Evolutionary conservation across 2,329 filamentous ascomycete species (phyloP).

Genomic region (Intubia oerlemansii): DNA sequence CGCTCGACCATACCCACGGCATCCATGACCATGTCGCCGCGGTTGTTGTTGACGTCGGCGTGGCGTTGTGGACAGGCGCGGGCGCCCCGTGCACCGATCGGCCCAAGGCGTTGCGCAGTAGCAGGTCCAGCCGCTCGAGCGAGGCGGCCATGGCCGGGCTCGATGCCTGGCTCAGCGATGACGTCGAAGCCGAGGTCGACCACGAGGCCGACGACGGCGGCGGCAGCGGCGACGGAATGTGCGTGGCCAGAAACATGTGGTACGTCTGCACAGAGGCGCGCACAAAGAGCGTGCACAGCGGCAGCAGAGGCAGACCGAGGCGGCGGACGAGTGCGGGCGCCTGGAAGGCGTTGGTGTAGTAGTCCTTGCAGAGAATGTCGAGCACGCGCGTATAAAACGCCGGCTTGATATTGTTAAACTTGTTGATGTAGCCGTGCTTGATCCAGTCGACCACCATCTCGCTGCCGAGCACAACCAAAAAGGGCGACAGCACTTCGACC

Average conservation of each 20-base stretch:
- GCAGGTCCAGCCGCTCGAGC: conserved; percentile 55
- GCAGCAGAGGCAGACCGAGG: conserved; percentile 77
- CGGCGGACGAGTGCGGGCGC: conserved; percentile 79
- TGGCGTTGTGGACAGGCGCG: too few species aligned
- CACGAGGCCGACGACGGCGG: conserved; percentile 45
- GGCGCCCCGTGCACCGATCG: too few species aligned
- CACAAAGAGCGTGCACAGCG: conserved; percentile 86
- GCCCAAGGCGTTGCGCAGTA: conserved; percentile 59
- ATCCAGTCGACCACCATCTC: conserved; percentile 95
- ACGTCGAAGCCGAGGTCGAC: too few species aligned
- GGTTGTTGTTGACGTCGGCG: conserved; percentile 16
- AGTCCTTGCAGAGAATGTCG: conserved; percentile 90
- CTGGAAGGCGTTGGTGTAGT: conserved; percentile 87
- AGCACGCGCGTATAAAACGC: conserved; percentile 75
- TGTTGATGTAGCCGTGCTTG: conserved; percentile 94
- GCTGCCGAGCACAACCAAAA: conserved; percentile 80
- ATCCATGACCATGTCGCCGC: conserved; percentile 2
- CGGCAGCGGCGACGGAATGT: conserved; percentile 53
- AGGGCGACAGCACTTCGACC: conserved; percentile 78
- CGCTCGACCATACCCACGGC: conserved; percentile 27
- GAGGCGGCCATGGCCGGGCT: conserved; percentile 60
- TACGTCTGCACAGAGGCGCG: conserved; percentile 89
- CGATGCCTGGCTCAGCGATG: conserved; percentile 20
- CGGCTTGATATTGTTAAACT: conserved; percentile 95
- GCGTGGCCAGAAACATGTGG: conserved; percentile 87